phyloP scores from a whole-genome alignment of 495 filamentous ascomycete genomes.

The Bryoglossum gracile region DNA sequence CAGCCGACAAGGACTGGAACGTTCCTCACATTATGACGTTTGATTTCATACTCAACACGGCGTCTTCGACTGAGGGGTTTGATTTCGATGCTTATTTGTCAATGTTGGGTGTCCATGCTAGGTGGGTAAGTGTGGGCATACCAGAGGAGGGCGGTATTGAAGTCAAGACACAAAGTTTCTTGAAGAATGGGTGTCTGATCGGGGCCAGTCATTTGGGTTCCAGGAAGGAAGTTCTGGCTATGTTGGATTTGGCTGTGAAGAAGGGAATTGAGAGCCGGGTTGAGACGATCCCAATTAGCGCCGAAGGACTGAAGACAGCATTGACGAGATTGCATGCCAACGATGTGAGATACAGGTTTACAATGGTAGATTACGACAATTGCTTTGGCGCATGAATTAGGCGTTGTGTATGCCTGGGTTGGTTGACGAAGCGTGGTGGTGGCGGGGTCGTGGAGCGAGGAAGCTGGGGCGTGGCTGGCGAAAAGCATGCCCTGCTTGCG shows the following conservation, averaged over 20 bases:
- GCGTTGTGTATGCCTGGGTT: too few species aligned
- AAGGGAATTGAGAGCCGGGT: conserved; percentile 79
- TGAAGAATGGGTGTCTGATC: conserved; percentile 70
- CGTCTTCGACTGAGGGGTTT: conserved; percentile 43
- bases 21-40: conserved; percentile 45
- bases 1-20: conserved; percentile 60
- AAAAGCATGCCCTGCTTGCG: too few species aligned
- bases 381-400: conserved; percentile 22
- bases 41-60: conserved; percentile 55
- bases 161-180: conserved; percentile 70
- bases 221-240: conserved; percentile 69
- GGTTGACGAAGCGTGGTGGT: too few species aligned
- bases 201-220: conserved; percentile 77
- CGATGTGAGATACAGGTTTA: conserved; percentile 53
- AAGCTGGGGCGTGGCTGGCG: too few species aligned
- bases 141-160: conserved; percentile 71
- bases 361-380: conserved; percentile 38
- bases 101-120: conserved; percentile 76
- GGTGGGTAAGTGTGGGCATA: conserved; percentile 75
- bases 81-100: conserved; percentile 63
- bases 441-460: too few species aligned
- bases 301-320: conserved; percentile 59
- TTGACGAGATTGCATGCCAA: conserved; percentile 62
- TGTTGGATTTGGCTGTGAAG: conserved; percentile 76
- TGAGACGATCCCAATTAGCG: conserved; percentile 64